Evolutionary conservation across 202 grass and related monocot species (phyloP), one percentile per base, ranked within the genome.

Genomic region (Carex sylvatica): DNA sequence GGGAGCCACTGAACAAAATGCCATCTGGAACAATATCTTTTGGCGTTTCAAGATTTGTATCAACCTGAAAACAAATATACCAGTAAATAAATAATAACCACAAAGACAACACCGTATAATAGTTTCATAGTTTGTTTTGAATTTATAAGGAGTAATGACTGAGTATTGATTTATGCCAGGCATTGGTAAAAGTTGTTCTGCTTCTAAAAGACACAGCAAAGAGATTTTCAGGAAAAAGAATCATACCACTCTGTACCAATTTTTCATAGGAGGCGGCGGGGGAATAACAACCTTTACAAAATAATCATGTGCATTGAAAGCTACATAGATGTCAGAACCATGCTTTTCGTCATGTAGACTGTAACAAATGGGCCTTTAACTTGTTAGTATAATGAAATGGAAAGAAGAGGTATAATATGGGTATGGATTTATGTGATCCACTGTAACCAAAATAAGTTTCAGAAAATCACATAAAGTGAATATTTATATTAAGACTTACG

Each of bases 241-340:
- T 58, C 87, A 81, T 99, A 99, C 96, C 91, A 99, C 93, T 70
- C 93, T 86, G 31, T 90, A 89, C 96, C 96, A 99, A 61, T 42
- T 36, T 80, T 90, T 92, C 30, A 80, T 86, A 19, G 88, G 83
- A 49, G 97, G 93, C 61, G 93, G 89, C 69, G 87, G 62, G 11
- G 97, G 93, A 54, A 96, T 92, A 83, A 80, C 59, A 75, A 70
- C 82, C 3, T 96, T 79, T 54, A 96, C 93, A 87, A 82, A 87
- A 82, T 89, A 94, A 54, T 96, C 88, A 80, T 99, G 97, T 61
- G 88, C 93, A 83, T 96, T 99, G 82, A 99, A 96, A 86, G 93
- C 93, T 74, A 96, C 78, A 78, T 91, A 99, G 69, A 96, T 94
- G 65, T 96, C 97, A 54, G 86, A 78, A 56, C 91, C 83, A 84